phyloP scores from a whole-genome alignment of 164 flowering plant species.

The Paratinospora sagittata region DNA sequence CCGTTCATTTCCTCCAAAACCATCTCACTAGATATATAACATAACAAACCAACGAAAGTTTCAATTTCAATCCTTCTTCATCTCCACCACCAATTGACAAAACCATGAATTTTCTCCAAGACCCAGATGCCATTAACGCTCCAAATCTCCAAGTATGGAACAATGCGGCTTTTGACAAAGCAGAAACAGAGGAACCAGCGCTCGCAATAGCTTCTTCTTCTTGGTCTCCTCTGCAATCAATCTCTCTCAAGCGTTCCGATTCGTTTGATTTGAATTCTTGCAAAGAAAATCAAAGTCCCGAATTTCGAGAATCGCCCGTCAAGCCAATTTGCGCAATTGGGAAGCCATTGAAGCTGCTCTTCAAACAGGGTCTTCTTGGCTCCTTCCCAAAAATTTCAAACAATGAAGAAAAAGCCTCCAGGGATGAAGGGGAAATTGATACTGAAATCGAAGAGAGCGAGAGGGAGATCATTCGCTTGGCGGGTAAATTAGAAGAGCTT shows the following conservation, averaged over 20 bases:
- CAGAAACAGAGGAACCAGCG: constrained; percentile 29
- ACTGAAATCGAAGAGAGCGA: constrained; percentile 60
- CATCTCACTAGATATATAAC: background rate
- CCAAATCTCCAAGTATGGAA: constrained; percentile 64
- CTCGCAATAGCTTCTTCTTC: constrained; percentile 23
- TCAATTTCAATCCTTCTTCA: background rate
- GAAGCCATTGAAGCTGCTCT: constrained; percentile 24
- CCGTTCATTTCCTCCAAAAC: background rate
- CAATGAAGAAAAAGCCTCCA: constrained; percentile 14
- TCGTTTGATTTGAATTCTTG: constrained; percentile 37
- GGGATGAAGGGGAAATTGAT: constrained; percentile 41
- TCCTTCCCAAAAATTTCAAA: background rate
- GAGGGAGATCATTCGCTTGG: constrained; percentile 48
- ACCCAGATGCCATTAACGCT: constrained; percentile 37
- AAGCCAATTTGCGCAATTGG: constrained; percentile 28
- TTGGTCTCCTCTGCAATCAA: constrained; percentile 28
- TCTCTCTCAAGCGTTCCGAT: constrained; percentile 17
- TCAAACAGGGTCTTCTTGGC: constrained; percentile 19
- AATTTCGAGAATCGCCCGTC: constrained; percentile 10
- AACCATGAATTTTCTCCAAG: constrained; percentile 37
- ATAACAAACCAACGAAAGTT: background rate
- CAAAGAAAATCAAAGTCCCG: constrained; percentile 62
- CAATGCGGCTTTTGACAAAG: constrained; percentile 65
- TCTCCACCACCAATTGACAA: constrained; percentile 5
- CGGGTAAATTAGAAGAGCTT: constrained; percentile 48